Evolutionary conservation across 495 filamentous ascomycete genomes (phyloP), one percentile per base, ranked within the genome.

Genomic region (Talaromyces proteolyticus): DNA sequence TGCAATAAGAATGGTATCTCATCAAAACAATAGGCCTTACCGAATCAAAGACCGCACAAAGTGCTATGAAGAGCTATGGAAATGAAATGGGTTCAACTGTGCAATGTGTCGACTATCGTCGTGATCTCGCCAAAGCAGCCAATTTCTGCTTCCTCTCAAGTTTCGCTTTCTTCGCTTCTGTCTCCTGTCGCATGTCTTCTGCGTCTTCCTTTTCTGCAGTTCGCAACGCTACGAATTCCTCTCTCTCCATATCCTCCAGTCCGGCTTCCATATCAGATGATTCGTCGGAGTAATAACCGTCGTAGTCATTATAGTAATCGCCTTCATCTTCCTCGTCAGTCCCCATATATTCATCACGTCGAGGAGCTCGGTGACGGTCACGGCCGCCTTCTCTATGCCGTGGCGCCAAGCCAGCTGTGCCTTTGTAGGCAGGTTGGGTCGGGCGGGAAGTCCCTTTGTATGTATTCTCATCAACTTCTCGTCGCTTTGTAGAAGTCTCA

Each of bases 261-360:
- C 77, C 80, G 49, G 77, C 83, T 59, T 87, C 83, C 83, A 87
- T 87, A 51, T 82, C 83, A 11, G 79, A 82, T 3, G 73, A 79
- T 14, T 44, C 70, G 24, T 83, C 81, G 0, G 74, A 79, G 18
- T 71, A 79, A 46, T 74, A 74, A 44, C 78, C 76, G 39, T 82
- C 74, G 42, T 83, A 75, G 34, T 59, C 69, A 38, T 65, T 66
- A 2, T 58, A 59, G 53, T 66, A 70, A 0, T 76, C 65, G 6
- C 72, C 66, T 53, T 75, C 70, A 17, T 75, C 70, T 52, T 72
- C 68, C 47, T 74, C 74, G 51, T 73, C 73, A 4, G 69, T 76
- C 6, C 59, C 73, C 18, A 75, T 63, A 53, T 75, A 75, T 61
- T 76, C 72, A 43, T 78, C 59, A 50, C 59, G 58, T 12, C 67